A percentile compares a stretch with the other conserved stretches of the same genome.
phyloP scores from a whole-genome alignment of 75 land plant species.

The Larix kaempferi region DNA sequence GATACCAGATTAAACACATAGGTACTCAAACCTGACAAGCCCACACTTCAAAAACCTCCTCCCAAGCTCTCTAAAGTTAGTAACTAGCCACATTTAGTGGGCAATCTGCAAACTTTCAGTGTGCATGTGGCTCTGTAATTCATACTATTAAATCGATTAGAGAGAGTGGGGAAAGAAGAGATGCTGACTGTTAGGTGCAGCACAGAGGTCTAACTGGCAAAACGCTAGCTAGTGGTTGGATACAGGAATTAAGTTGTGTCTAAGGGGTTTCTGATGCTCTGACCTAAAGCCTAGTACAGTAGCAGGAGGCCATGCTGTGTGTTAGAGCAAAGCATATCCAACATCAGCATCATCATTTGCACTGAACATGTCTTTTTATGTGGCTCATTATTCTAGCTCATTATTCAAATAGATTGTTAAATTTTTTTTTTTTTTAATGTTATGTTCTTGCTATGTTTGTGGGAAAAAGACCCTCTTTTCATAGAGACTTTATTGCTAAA shows the following conservation, averaged over 20 bases:
- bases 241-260: neutral
- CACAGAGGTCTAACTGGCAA: neutral
- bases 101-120: neutral
- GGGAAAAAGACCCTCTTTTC: no score
- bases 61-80: neutral
- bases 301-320: neutral
- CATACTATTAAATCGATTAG: neutral
- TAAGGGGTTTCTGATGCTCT: constrained; percentile 5
- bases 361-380: constrained; percentile 2
- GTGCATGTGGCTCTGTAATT: neutral
- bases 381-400: no score
- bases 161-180: neutral
- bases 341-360: neutral
- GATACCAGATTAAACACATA: neutral
- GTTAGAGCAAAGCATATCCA: neutral
- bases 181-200: constrained; percentile 5
- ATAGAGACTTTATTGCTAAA: no score
- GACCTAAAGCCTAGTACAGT: neutral
- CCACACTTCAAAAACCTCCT: neutral
- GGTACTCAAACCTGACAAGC: neutral
- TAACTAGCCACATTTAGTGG: neutral
- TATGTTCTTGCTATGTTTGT: no score
- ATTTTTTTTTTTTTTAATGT: no score
- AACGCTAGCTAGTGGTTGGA: neutral
- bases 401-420: no score